Percentiles rank a stretch among this genome's conserved stretches.
phyloP scores from a whole-genome alignment of 768 basidiomycete species.

The Lentinula aciculospora region DNA sequence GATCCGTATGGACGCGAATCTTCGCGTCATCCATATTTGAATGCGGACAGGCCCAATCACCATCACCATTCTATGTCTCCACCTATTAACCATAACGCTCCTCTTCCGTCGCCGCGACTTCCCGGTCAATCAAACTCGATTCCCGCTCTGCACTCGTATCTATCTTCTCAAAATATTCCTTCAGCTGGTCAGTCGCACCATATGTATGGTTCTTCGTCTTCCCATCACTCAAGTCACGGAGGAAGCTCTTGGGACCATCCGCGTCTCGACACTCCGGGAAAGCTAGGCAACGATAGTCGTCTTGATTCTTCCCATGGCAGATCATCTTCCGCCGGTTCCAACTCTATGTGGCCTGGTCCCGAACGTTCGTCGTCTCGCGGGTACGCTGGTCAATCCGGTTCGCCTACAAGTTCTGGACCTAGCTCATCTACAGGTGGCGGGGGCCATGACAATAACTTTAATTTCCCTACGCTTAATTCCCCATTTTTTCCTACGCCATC shows the following conservation, averaged over 20 bases:
- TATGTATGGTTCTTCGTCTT: constrained; percentile 2
- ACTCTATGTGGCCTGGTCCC: constrained; percentile 1
- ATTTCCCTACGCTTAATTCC: constrained; percentile 4
- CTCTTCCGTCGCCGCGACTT: constrained; percentile 1
- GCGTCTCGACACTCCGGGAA: neutral
- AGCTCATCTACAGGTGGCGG: neutral
- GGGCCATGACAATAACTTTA: neutral
- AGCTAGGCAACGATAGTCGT: neutral
- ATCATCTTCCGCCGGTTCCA: neutral
- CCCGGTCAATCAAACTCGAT: constrained; percentile 1
- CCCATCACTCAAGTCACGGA: neutral
- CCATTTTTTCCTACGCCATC: constrained; percentile 4
- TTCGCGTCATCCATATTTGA: neutral
- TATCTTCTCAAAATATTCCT: constrained; percentile 1
- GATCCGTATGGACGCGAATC: constrained; percentile 4
- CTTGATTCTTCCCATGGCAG: neutral
- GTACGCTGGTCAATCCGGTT: constrained; percentile 1
- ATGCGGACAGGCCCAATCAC: neutral
- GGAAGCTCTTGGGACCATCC: neutral
- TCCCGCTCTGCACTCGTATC: constrained; percentile 1
- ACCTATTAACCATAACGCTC: neutral
- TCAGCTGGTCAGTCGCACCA: neutral
- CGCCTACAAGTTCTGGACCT: neutral
- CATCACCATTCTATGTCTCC: neutral
- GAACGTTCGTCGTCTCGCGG: constrained; percentile 2